Base-by-base conservation (phyloP, 371 early-diverging fungal genomes). In the Mucor lusitanicus region DNA sequence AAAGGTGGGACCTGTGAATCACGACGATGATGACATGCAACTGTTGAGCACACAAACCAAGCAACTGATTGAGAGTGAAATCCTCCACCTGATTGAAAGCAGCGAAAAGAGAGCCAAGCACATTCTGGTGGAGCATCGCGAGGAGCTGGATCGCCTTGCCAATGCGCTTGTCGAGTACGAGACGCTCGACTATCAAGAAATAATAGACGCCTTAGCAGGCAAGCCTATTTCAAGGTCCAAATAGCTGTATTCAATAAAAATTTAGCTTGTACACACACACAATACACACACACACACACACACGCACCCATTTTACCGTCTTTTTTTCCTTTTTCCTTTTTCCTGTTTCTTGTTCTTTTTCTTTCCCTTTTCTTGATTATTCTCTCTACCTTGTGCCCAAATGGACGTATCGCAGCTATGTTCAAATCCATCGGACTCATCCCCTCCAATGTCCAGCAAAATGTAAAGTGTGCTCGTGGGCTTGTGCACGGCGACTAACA, bases 111-210 rank as follows among this genome's bases (percentile, higher is more conserved):
- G 99, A 19, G 96, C 93, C 12, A 84, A 76, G 33, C 65, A 77
- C 8, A 69, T 98, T 46, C 80, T 99, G 23, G 88, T 79, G 39
- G 83, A 81, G 1, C 92, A 94, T 62, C 86, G 89, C 56, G 90
- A 90, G 44, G 97, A 98, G 76, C 85, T 98, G 23, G 92, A 97
- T 75, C 85, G 90, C n/a, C 82, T 99, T 25, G 98, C 98, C 17
- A 83, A 88, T 65, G 97, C 98, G 5, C 80, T 99, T 60, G 84
- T 98, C 30, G 95, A 95, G 68, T 89, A 94, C 70, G 99, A 99
- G 78, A 98, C 99, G 0, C 78, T 99, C 42, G 86, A 90, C 44
- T 86, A 85, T 57, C 91, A 97, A 59, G 96, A 99, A 77, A 94
- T 99, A 59, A 85, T 90, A 67, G 78, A 78, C 46, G 91, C 88